These are phyloP conservation scores for Thermochaetoides thermophila DNA, from an alignment of 495 filamentous ascomycete species.

Conservation along the genomic window DNA sequence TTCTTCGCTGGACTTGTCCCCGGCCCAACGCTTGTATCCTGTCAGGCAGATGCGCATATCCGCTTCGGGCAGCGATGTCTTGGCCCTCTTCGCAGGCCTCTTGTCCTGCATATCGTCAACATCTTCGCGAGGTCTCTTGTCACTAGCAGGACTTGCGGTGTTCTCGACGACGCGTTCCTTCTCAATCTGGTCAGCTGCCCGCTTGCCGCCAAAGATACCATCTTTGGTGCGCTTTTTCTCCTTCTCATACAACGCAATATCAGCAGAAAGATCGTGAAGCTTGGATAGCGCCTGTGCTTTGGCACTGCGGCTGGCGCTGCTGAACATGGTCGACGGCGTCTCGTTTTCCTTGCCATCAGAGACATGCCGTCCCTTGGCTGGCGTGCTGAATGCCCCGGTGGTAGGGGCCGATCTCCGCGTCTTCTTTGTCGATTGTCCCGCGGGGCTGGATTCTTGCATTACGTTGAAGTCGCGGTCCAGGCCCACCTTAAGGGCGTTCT, in stretches of 20 bases:
- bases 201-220: constrained; percentile 69
- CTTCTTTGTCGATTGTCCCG: constrained; percentile 2
- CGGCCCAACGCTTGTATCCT: constrained; percentile 63
- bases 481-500: constrained; percentile 19
- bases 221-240: constrained; percentile 65
- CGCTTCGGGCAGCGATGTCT: constrained; percentile 42
- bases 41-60: constrained; percentile 62
- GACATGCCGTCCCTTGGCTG: constrained; percentile 27
- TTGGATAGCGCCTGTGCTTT: constrained; percentile 67
- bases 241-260: constrained; percentile 83
- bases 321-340: constrained; percentile 49
- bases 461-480: constrained; percentile 18
- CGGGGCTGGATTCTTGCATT: constrained; percentile 13
- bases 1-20: constrained; percentile 52
- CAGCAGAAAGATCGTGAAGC: constrained; percentile 60
- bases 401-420: constrained; percentile 5
- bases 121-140: constrained; percentile 28
- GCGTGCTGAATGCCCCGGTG: constrained; percentile 20
- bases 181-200: constrained; percentile 41
- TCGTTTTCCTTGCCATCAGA: constrained; percentile 66
- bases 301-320: constrained; percentile 67
- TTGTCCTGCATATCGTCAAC: constrained; percentile 35
- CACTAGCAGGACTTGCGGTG: constrained; percentile 19
- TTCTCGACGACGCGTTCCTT: constrained; percentile 24
- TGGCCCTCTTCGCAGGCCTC: constrained; percentile 44